Evolutionary conservation across 768 basidiomycete genomes (phyloP).

Genomic region (Termitomyces sp.): DNA sequence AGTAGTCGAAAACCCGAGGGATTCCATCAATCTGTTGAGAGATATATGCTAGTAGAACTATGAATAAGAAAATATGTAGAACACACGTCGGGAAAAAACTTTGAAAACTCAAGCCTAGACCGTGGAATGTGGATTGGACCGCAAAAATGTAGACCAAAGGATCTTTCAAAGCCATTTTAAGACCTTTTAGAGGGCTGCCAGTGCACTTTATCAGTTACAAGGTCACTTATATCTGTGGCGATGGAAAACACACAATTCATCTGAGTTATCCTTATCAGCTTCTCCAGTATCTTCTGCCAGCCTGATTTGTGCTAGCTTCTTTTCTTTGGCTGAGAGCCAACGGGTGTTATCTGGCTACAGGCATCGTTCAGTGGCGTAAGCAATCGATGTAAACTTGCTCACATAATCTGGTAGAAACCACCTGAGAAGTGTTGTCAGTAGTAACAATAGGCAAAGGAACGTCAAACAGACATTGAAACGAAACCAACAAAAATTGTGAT

Average conservation of each 20-base stretch:
- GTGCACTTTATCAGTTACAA: neutral
- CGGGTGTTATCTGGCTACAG: conserved; percentile 56
- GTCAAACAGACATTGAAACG: conserved; percentile 40
- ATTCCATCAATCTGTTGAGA: conserved; percentile 42
- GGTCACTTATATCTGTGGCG: neutral
- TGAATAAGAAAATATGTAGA: neutral
- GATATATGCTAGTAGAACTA: neutral
- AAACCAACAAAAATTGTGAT: conserved; percentile 61
- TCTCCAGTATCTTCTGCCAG: conserved; percentile 67
- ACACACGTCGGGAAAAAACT: conserved; percentile 54
- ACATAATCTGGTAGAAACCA: conserved; percentile 60
- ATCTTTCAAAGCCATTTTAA: conserved; percentile 53
- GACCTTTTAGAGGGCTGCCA: conserved; percentile 42
- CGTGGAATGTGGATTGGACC: conserved; percentile 42
- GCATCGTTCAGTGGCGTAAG: neutral
- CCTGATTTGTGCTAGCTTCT: conserved; percentile 55
- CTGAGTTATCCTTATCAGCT: conserved; percentile 52
- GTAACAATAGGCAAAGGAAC: too few relatives aligned
- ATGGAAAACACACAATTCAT: conserved; percentile 46
- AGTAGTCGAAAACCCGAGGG: conserved; percentile 58
- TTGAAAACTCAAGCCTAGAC: conserved; percentile 53
- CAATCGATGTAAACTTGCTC: conserved; percentile 9
- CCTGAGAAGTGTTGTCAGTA: conserved; percentile 24
- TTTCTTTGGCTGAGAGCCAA: conserved; percentile 49
- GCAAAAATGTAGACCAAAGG: conserved; percentile 52